Evolutionary conservation across 345 rosid species (phyloP), one percentile per base, ranked within the genome.

Genomic region (Alliaria petiolata): DNA sequence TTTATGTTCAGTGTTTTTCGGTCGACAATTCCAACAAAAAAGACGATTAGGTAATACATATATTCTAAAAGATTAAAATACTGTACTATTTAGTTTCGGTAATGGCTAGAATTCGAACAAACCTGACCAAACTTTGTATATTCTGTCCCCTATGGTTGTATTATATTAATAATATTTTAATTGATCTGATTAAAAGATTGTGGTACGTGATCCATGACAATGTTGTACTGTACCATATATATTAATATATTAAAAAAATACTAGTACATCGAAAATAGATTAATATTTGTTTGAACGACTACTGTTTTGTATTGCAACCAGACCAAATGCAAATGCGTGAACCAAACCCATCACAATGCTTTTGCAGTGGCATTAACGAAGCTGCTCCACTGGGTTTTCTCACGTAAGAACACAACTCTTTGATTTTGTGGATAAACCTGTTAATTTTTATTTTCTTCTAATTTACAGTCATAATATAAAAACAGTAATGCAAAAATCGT

Each of bases 151-250:
- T 16, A 25, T 51, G 40, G 42, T 42, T 31, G 26, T 26, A 75
- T 52, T 45, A 57, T 17, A 57, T 17, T 72, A 36, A n/a, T 42
- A 62, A 13, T 28, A 4, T 44, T 26, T 58, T 53, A 38, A 20
- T 31, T 57, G 52, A 39, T 60, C 10, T 66, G 62, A 65, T 59
- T 40, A 49, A 15, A 28, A 39, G 39, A 65, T 53, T 53, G 13
- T 75, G 58, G 59, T 75, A 53, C 74, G 78, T 68, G 69, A 68
- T 62, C 75, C 75, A 76, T 67, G 74, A 53, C 51, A 61, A 67
- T 60, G 15, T 50, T 60, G 55, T 75, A n/a, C n/a, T n/a, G n/a
- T n/a, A n/a, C n/a, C n/a, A n/a, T n/a, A n/a, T n/a, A n/a, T n/a
- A n/a, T n/a, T n/a, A n/a, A n/a, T n/a, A n/a, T n/a, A n/a, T n/a